These are phyloP conservation scores for Talaromyces sp. DNA, from an alignment of 2,329 filamentous ascomycete species.

Conservation along the genomic window DNA sequence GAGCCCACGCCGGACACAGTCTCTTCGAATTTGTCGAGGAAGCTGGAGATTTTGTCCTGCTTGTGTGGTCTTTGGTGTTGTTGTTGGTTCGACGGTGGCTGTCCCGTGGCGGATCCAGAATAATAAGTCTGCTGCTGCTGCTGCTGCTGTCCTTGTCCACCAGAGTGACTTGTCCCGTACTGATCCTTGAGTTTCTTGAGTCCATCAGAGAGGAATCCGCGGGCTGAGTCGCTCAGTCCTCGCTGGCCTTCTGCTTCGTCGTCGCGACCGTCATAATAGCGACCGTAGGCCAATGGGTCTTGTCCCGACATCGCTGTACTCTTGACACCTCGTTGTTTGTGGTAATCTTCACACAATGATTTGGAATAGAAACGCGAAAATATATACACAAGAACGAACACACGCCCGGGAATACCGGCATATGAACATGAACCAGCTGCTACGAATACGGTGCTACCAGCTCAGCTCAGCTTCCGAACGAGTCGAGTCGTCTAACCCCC, in stretches of 20 bases:
- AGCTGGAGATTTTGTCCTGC: slow-evolving; percentile 40
- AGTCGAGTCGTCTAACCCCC: background rate
- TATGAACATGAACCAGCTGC: background rate
- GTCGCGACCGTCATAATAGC: slow-evolving; percentile 35
- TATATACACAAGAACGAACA: background rate
- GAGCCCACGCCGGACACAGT: slow-evolving; percentile 50
- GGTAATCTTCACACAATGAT: too few species aligned
- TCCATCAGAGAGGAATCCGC: slow-evolving; percentile 53
- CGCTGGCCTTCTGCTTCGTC: slow-evolving; percentile 25
- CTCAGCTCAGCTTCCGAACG: background rate
- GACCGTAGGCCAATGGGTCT: slow-evolving; percentile 55
- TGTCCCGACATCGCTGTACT: slow-evolving; percentile 39
- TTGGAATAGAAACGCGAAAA: background rate
- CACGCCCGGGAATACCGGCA: background rate
- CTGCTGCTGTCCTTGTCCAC: background rate
- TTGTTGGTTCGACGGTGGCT: slow-evolving; percentile 22
- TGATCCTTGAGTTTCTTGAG: slow-evolving; percentile 46
- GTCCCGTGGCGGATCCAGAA: slow-evolving; percentile 4
- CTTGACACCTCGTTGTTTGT: too few species aligned
- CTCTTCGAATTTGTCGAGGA: slow-evolving; percentile 55
- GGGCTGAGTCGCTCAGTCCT: slow-evolving; percentile 39
- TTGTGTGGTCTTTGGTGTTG: slow-evolving; percentile 15
- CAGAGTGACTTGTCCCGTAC: slow-evolving; percentile 27
- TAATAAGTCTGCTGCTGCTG: slow-evolving; percentile 15
- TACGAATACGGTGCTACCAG: background rate